These are phyloP conservation scores for Tuber brumale DNA, from an alignment of 495 filamentous ascomycete species.

Conservation along the genomic window DNA sequence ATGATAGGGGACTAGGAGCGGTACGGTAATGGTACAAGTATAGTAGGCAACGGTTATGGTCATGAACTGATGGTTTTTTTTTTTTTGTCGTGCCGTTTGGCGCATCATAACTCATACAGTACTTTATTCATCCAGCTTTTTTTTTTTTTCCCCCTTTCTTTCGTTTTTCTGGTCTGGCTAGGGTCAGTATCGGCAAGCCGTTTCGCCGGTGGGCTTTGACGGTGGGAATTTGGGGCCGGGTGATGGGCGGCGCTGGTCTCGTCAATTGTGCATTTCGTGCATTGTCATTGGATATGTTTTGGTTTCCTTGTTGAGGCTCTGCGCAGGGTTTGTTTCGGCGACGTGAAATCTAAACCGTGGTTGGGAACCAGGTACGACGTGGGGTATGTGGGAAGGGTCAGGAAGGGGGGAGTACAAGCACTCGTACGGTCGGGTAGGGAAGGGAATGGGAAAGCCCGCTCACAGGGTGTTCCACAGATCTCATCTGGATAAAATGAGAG, in stretches of 20 bases:
- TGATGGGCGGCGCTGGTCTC: neutral
- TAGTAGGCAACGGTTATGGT: neutral
- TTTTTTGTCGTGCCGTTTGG: neutral
- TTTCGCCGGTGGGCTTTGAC: neutral
- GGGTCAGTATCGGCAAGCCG: neutral
- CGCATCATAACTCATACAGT: no score
- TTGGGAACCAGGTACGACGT: constrained; percentile 1
- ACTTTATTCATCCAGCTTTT: neutral
- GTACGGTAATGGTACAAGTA: neutral
- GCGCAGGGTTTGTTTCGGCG: constrained; percentile 3
- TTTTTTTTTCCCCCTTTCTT: neutral
- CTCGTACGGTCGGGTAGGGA: neutral
- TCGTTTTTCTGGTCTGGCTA: neutral
- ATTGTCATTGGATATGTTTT: neutral
- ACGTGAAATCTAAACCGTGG: neutral
- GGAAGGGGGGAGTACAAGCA: neutral
- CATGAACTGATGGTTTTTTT: neutral
- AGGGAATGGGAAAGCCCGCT: neutral
- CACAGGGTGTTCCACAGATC: neutral
- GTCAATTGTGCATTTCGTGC: neutral
- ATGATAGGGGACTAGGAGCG: neutral
- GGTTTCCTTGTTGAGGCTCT: neutral
- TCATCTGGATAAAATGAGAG: neutral
- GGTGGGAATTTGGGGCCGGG: neutral
- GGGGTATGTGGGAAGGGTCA: neutral